Evolutionary conservation across 2,329 filamentous ascomycete genomes (phyloP).

Genomic region (Xylariaceae sp.): DNA sequence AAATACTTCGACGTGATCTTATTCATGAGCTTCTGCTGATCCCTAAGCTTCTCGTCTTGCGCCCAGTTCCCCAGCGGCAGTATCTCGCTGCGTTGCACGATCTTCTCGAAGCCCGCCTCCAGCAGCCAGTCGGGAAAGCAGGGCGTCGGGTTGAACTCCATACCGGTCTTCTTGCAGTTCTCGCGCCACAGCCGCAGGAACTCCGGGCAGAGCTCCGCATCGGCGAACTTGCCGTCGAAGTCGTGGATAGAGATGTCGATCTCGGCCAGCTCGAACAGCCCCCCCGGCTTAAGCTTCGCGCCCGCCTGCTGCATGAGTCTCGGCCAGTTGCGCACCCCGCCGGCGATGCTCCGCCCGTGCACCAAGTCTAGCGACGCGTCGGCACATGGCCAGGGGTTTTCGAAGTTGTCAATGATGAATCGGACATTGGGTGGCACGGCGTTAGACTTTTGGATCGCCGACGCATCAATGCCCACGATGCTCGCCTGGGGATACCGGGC

Average conservation of each 20-base stretch:
- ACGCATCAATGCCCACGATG: constrained; percentile 38
- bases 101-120: constrained; percentile 35
- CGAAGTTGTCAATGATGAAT: constrained; percentile 56
- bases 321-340: constrained; percentile 40
- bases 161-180: constrained; percentile 23
- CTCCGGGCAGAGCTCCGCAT: constrained; percentile 29
- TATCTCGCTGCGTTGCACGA: constrained; percentile 37
- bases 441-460: constrained; percentile 34
- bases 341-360: constrained; percentile 39
- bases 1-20: constrained; percentile 30
- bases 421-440: constrained; percentile 54
- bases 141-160: constrained; percentile 38
- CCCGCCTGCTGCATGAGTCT: constrained; percentile 32
- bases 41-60: constrained; percentile 32
- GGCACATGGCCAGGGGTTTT: constrained; percentile 37
- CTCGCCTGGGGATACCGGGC: constrained; percentile 34
- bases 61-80: constrained; percentile 37
- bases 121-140: constrained; percentile 30
- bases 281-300: constrained; percentile 38
- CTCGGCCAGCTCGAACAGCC: constrained; percentile 41
- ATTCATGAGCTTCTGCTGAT: constrained; percentile 33
- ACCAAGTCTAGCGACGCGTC: constrained; percentile 34
- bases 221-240: constrained; percentile 30
- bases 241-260: constrained; percentile 36
- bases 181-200: constrained; percentile 30